A percentile compares a stretch with the other conserved stretches of the same genome.
Conservation (phyloP, 2,329 filamentous ascomycete genomes). For the Ophiostoma quercus region DNA sequence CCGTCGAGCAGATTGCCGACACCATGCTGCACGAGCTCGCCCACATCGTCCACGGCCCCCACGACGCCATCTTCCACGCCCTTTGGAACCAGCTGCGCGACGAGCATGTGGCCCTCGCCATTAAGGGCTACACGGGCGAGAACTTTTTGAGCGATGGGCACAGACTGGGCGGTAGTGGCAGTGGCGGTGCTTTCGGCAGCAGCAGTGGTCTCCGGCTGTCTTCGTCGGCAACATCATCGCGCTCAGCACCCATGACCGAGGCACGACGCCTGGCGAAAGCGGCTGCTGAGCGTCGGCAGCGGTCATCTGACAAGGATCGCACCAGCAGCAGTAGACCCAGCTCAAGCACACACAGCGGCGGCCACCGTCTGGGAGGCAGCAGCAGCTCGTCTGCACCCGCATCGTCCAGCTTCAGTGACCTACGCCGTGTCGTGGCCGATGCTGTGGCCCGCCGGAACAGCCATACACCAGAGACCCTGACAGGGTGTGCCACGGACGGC, state of each 20-base stretch:
- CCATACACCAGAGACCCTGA: conserved; percentile 46
- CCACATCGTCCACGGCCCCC: conserved; percentile 80
- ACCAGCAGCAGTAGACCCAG: conserved; percentile 31
- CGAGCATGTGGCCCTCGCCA: conserved; percentile 68
- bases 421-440: conserved; percentile 65
- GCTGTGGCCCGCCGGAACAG: conserved; percentile 62
- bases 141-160: conserved; percentile 75
- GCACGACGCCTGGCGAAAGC: conserved; percentile 67
- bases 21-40: conserved; percentile 92
- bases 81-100: conserved; percentile 87
- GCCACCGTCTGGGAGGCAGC: conserved; percentile 55
- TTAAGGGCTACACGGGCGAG: conserved; percentile 86
- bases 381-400: conserved; percentile 49
- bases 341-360: conserved; percentile 55
- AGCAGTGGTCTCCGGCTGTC: neutral
- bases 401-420: conserved; percentile 46
- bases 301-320: conserved; percentile 24
- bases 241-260: conserved; percentile 62
- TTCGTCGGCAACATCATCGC: neutral
- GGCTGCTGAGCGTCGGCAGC: conserved; percentile 64
- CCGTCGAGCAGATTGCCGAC: conserved; percentile 73
- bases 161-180: conserved; percentile 60
- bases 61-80: conserved; percentile 75
- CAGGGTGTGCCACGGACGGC: conserved; percentile 68
- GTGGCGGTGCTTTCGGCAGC: conserved; percentile 44